Base-by-base conservation (phyloP, 257 asterid species). In the Lycium barbarum region DNA sequence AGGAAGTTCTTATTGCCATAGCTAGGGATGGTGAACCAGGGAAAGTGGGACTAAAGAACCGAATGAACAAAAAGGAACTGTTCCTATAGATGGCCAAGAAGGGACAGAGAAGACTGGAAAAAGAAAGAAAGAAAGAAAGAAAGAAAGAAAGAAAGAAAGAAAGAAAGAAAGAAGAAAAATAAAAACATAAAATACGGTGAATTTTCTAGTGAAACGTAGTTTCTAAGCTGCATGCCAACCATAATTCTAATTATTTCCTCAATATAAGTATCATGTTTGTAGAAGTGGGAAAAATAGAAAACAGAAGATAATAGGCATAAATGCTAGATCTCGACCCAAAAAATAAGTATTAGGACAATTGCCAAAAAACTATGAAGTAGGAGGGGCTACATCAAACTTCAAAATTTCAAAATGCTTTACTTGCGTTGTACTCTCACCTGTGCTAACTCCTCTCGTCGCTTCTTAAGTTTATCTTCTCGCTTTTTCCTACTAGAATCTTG, bases 401-500 rank as follows among this genome's bases (percentile, higher is more conserved):
- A 15, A 82, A 63, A 54, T 8, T 49, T 62, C 63, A 26, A 76
- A 68, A 26, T 53, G 13, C 49, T 53, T 8, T 33, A 54, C 49
- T 78, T 78, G 65, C 2, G 47, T 15, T 18, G 38, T 18, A 67
- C 58, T 82, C 74, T 80, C 58, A 95, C 98, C 96, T 93, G 93
- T 66, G 93, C 93, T 57, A 89, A 85, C 82, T 91, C 92, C 82
- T 90, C 95, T 76, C 83, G 94, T 45, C 93, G 90, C 89, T 86
- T 93, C 88, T 90, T 95, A 40, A 86, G 84, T 83, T 92, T 95
- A 83, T 91, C 96, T 88, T 93, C 98, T 84, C 93, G 91, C 85
- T 91, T 91, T 89, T 95, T 95, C 88, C 97, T 91, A 86, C 92
- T 93, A 85, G 98, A 95, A 80, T 95, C 98, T 92, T 95, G 98